Base-by-base conservation (phyloP, 768 basidiomycete species). In the Russula griseocarnosa region DNA sequence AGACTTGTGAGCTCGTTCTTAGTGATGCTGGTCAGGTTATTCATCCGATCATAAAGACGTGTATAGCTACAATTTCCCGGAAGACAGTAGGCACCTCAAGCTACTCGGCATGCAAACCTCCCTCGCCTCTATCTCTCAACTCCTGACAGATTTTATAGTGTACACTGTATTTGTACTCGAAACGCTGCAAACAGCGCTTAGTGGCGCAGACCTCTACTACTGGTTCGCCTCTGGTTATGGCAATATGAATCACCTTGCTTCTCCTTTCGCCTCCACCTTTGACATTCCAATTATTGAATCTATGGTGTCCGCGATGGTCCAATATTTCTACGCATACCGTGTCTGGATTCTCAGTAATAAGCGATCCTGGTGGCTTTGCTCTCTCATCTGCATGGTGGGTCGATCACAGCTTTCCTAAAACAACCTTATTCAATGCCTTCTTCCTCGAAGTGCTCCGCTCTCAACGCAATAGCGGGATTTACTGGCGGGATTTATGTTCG, bases 181-280 rank as follows among this genome's bases (percentile, higher is more conserved):
- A 61, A 63, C 69, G 0, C 16, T 69, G 8, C 74, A 75, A 63
- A 67, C 69, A 14, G 60, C 53, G 9, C 65, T 75, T 34, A 67
- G 46, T 44, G 70, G 69, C 32, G 70, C 65, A 1, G 74, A 75
- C 63, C 58, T 67, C 13, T 71, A 69, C 10, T 70, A 71, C 58
- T 72, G 71, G 70, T 74, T 70, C 63, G 70, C 47, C 24, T 46
- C 69, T 3, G 71, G 73, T 22, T 74, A 69, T 40, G 74, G 74
- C 0, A 62, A 75, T 57, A 46, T 74, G 28, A 42, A 24, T 0
- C 60, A 62, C 28, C 69, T 75, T 5, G 53, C 55, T 8, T 42
- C 62, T 13, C 59, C 70, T 1, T 58, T 68, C 26, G 60, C 70
- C 13, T 66, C 68, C 5, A 55, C 70, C 22, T 68, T 72, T 9